Evolutionary conservation across 345 rosid species (phyloP), one percentile per base, ranked within the genome.

Genomic region (Salix exigua): DNA sequence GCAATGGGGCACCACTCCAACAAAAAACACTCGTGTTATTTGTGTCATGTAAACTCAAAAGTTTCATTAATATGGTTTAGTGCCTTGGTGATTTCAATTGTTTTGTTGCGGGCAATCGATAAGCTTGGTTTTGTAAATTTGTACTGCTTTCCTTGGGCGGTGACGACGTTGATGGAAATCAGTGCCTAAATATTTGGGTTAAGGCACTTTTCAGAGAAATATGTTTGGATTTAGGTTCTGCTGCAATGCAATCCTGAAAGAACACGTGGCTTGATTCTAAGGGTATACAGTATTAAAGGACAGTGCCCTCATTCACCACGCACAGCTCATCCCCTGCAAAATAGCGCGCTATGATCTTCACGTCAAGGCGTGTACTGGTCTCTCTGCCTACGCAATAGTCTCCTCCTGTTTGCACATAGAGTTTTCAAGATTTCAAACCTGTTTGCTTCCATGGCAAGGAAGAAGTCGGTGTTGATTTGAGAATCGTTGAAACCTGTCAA

Each of bases 201-300:
- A 10, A 58, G 25, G 63, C 63, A 10, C 16, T 12, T 58, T 25
- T 23, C 28, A 58, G 25, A 58, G 28, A 9, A n/a, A 58, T 23
- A 10, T 23, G 63, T 58, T n/a, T 7, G 28, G 63, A 9, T 58
- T 23, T 3, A 23, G 79, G 70, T 26, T 30, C 68, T 61, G 38
- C 66, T 66, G 35, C n/a, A 71, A 51, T 13, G 28, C 50, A 17
- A 38, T 48, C 64, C 79, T 53, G 48, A 23, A 33, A 13, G 19
- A 8, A 71, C 75, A 51, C 76, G 75, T 77, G 75, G 80, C 75
- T 21, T 26, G 4, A 46, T 35, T 16, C 10, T 23, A 48, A 35
- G 30, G 1, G 16, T 2, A 17, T 3, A 69, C 31, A 12, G 74
- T 61, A 70, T 26, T 35, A 48, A 64, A 77, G 44, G 73, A 68